Evolutionary conservation across 225 moss, liverwort and hornwort species (phyloP).

Genomic region (Ulota crispa): DNA sequence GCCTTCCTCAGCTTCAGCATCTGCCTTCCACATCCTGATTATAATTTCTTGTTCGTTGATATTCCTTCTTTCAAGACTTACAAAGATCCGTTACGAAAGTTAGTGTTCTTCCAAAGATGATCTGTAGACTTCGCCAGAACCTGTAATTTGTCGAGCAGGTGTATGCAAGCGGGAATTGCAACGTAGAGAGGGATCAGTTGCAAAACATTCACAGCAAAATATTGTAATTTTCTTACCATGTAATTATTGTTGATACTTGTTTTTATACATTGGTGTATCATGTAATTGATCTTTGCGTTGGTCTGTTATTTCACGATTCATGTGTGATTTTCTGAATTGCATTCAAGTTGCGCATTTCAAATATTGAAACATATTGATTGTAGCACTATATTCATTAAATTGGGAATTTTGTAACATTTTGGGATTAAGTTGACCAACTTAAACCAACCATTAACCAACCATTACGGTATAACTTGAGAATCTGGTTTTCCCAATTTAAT

Average conservation of each 20-base stretch:
- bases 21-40: background rate
- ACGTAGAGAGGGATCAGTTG: background rate
- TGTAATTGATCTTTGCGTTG: background rate
- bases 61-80: background rate
- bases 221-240: background rate
- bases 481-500: too few relatives aligned
- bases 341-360: background rate
- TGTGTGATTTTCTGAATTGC: background rate
- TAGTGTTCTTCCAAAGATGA: background rate
- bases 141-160: background rate
- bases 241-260: background rate
- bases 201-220: background rate
- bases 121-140: background rate
- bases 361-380: background rate
- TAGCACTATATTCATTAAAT: too few relatives aligned
- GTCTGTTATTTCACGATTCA: background rate
- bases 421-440: too few relatives aligned
- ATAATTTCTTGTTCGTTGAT: background rate
- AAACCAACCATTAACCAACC: too few relatives aligned
- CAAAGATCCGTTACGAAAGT: background rate
- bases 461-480: too few relatives aligned
- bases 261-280: too few relatives aligned
- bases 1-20: background rate
- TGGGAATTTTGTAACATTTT: too few relatives aligned
- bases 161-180: too few relatives aligned